Evolutionary conservation across 306 rosid species (phyloP).

Genomic region (Cucumis cinereus): DNA sequence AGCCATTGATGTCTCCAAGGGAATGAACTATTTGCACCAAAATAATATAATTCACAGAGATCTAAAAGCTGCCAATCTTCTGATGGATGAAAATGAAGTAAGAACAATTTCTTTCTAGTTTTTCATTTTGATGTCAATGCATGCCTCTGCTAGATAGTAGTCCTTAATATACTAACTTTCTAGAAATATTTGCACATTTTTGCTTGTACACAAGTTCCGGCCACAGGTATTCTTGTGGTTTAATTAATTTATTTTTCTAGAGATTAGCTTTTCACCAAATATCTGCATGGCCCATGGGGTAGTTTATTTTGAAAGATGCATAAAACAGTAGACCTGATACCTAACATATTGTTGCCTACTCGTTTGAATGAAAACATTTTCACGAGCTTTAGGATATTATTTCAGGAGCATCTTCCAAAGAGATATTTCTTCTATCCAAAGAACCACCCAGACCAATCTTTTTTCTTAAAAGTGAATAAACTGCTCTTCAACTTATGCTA

Average conservation of each 20-base stretch:
- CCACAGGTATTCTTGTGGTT: neutral
- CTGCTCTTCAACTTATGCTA: too few relatives aligned
- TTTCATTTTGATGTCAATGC: neutral
- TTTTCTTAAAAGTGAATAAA: too few relatives aligned
- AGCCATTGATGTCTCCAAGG: constrained; percentile 81
- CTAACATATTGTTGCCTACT: too few relatives aligned
- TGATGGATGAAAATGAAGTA: constrained; percentile 97
- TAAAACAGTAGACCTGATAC: too few relatives aligned
- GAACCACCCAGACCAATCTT: too few relatives aligned
- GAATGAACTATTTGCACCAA: constrained; percentile 97
- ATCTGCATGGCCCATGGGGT: neutral
- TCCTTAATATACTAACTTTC: neutral
- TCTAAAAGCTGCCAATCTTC: constrained; percentile 85
- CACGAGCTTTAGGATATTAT: too few relatives aligned
- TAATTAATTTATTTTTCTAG: neutral
- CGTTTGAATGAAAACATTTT: too few relatives aligned
- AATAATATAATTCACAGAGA: constrained; percentile 93
- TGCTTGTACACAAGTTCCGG: neutral
- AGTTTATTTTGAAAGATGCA: too few relatives aligned
- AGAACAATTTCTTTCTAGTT: constrained; percentile 6
- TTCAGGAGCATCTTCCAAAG: too few relatives aligned
- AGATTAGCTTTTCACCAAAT: neutral
- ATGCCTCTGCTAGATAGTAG: neutral
- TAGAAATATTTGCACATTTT: neutral
- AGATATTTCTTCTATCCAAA: too few relatives aligned